Percentiles rank a stretch among this genome's conserved stretches.
phyloP scores from a whole-genome alignment of 78 protist species.

The Protostelium mycophagum region DNA sequence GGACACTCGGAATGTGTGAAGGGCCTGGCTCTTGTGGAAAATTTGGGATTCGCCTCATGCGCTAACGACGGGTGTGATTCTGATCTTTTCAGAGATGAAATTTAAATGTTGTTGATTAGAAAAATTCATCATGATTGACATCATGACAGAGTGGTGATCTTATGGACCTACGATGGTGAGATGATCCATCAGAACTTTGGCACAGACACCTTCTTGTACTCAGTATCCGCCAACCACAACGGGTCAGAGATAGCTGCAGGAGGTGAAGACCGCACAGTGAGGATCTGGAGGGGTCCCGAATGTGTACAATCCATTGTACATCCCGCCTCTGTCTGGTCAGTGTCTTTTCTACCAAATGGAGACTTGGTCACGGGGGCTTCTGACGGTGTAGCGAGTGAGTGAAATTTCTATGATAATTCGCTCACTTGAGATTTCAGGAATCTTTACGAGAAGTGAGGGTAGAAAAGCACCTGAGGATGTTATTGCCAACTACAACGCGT shows the following conservation, averaged over 20 bases:
- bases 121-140: background rate
- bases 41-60: conserved; percentile 55
- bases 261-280: conserved; percentile 60
- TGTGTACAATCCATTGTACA: conserved; percentile 63
- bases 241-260: conserved; percentile 40
- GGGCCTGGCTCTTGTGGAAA: conserved; percentile 62
- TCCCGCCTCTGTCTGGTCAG: conserved; percentile 69
- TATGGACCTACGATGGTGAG: conserved; percentile 64
- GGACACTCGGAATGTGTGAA: conserved; percentile 79
- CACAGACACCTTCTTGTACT: conserved; percentile 44
- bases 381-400: conserved; percentile 70
- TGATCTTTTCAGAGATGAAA: background rate
- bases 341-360: conserved; percentile 31
- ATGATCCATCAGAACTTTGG: conserved; percentile 11
- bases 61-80: conserved; percentile 24
- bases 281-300: conserved; percentile 41
- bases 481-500: conserved; percentile 3
- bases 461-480: conserved; percentile 19
- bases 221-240: conserved; percentile 20
- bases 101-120: background rate
- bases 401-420: conserved; percentile 8
- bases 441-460: conserved; percentile 6
- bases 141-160: conserved; percentile 4
- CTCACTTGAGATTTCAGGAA: conserved; percentile 8
- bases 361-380: conserved; percentile 64